Conservation (phyloP, 345 rosid species). For the Eucalyptus dawsonii region DNA sequence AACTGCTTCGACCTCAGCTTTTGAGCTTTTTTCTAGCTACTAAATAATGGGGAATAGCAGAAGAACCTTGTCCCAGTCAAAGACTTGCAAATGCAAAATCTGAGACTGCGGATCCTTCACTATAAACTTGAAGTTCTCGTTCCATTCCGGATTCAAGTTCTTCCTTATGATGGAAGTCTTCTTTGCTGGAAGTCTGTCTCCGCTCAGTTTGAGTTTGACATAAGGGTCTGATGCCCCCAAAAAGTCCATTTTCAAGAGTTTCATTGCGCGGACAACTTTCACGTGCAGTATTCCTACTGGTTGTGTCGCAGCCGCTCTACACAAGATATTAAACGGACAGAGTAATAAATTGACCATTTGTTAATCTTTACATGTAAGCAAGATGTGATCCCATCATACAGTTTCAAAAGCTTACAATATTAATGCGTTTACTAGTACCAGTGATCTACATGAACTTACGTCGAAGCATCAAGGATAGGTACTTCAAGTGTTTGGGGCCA, state of each 20-base stretch:
- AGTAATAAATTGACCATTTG: not conserved
- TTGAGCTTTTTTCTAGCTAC: not conserved
- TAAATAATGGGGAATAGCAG: not conserved
- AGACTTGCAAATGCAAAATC: slow-evolving; percentile 23
- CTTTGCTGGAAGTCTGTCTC: slow-evolving; percentile 30
- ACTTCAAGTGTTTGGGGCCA: slow-evolving; percentile 38
- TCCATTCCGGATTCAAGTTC: slow-evolving; percentile 44
- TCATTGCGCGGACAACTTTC: slow-evolving; percentile 27
- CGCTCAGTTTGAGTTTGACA: slow-evolving; percentile 25
- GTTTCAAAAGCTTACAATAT: not conserved
- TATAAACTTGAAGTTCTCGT: slow-evolving; percentile 33
- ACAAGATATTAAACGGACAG: not conserved
- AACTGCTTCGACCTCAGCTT: not conserved
- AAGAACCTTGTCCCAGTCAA: slow-evolving; percentile 44
- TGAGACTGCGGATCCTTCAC: slow-evolving; percentile 38
- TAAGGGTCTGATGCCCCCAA: slow-evolving; percentile 47
- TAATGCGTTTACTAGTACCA: not conserved
- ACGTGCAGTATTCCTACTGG: slow-evolving; percentile 41
- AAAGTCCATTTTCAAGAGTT: slow-evolving; percentile 33
- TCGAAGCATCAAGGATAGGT: slow-evolving; percentile 29
- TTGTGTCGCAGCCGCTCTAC: slow-evolving; percentile 20
- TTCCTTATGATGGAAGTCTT: slow-evolving; percentile 27
- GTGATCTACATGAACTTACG: slow-evolving; percentile 14
- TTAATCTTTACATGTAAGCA: not conserved
- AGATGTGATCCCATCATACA: not conserved